These are phyloP conservation scores for Microstegium vimineum DNA, from an alignment of 176 grass and related monocot species.

Conservation along the genomic window DNA sequence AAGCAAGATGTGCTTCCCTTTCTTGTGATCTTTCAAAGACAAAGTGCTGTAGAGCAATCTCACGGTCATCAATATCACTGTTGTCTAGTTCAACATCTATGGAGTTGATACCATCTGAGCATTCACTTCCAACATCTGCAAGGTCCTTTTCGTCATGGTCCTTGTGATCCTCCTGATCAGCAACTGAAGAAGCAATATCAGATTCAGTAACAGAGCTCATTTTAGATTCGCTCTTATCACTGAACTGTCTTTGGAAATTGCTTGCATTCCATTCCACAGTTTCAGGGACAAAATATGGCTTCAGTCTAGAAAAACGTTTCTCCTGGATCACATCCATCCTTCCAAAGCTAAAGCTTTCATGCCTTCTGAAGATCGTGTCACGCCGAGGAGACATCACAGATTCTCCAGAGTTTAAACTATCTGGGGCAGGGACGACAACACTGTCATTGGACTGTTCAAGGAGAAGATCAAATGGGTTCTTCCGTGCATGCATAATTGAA, in stretches of 20 bases:
- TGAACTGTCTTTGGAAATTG: conserved; percentile 62
- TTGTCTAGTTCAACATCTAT: conserved; percentile 73
- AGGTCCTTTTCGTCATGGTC: conserved; percentile 27
- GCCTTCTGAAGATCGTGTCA: conserved; percentile 63
- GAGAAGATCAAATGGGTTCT: conserved; percentile 77
- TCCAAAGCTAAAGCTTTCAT: conserved; percentile 79
- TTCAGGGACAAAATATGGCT: conserved; percentile 59
- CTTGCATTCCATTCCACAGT: conserved; percentile 37
- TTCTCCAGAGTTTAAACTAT: conserved; percentile 39
- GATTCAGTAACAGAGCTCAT: conserved; percentile 53
- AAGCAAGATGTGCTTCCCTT: conserved; percentile 45
- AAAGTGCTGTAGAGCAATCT: conserved; percentile 50
- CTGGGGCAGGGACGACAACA: conserved; percentile 11
- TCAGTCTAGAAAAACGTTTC: conserved; percentile 45
- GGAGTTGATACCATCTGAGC: conserved; percentile 69
- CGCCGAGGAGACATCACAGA: conserved; percentile 36
- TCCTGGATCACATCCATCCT: conserved; percentile 44
- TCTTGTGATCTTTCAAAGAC: conserved; percentile 47
- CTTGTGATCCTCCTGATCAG: conserved; percentile 45
- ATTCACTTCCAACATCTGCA: conserved; percentile 61
- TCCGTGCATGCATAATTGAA: conserved; percentile 59
- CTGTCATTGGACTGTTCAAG: conserved; percentile 42
- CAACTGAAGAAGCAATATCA: conserved; percentile 44
- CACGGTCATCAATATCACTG: conserved; percentile 69
- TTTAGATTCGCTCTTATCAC: conserved; percentile 58